Base-by-base conservation (phyloP, 768 basidiomycete species). In the Hygrocybe punicea region DNA sequence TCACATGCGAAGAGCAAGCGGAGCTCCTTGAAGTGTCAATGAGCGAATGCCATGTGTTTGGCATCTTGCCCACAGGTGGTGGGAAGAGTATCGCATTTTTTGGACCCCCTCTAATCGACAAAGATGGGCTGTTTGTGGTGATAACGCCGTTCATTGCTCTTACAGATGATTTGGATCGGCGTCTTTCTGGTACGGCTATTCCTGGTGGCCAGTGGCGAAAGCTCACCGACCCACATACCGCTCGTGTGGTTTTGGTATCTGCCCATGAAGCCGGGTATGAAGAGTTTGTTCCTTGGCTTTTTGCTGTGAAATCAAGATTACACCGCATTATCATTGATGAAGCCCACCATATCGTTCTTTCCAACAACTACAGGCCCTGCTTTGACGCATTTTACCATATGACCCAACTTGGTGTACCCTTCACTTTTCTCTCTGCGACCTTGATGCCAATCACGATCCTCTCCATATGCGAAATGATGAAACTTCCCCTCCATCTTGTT, bases 71-170 rank as follows among this genome's bases (percentile, higher is more conserved):
- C 5, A 58, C 57, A 13, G 57, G 57, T 4, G 44, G 57, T 10
- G 57, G 57, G 19, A 58, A 58, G 42, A 58, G 57, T 42, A 10
- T 58, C 1, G 25, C 48, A 10, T 45, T 58, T 29, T 58, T 53
- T 47, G 57, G n/a, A 3, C 36, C 52, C 6, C 57, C 57, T 9
- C 23, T 53, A 16, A 11, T 48, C 2, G 11, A 45, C 13, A 34
- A 51, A 1, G 19, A 33, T 14, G 44, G 44, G 9, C 46, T 58
- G 37, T 52, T 51, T 23, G 24, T 58, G 2, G 16, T 53, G 6
- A 48, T 58, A 8, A 47, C 34, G 11, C 57, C 57, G 10, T 44
- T 45, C 13, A 35, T 53, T 16, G 24, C 57, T 1, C 51, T 58
- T 7, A 34, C 25, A 2, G 14, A 51, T 16, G 48, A 51, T 25